Conservation (phyloP, 2,329 filamentous ascomycete genomes). For the Tolypocladium endophyticum region DNA sequence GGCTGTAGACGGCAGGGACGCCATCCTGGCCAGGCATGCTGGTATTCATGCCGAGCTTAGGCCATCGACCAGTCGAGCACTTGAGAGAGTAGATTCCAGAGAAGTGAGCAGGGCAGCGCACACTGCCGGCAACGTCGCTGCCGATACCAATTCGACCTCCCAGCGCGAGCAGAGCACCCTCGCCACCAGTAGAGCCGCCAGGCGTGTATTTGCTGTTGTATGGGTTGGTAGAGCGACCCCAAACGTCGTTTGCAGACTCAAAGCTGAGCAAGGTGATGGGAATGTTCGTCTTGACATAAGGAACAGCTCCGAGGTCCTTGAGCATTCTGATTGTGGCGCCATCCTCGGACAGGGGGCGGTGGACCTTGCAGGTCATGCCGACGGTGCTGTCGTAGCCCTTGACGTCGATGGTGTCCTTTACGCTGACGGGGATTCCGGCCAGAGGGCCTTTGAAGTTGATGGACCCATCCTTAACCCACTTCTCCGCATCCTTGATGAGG, state of each 20-base stretch:
- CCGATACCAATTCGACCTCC: conserved; percentile 83
- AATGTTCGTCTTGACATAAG: conserved; percentile 87
- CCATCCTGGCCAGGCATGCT: conserved; percentile 92
- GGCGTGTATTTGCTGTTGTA: conserved; percentile 78
- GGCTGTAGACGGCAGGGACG: conserved; percentile 78
- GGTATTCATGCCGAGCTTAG: conserved; percentile 71
- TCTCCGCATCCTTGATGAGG: conserved; percentile 66
- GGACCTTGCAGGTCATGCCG: conserved; percentile 64
- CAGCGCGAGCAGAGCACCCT: conserved; percentile 70
- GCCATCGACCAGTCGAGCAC: conserved; percentile 85
- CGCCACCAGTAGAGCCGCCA: conserved; percentile 81
- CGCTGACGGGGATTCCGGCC: conserved; percentile 74
- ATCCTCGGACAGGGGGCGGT: conserved; percentile 56
- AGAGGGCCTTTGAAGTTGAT: conserved; percentile 71
- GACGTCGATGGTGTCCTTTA: conserved; percentile 75
- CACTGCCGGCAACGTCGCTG: conserved; percentile 82
- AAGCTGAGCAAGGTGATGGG: conserved; percentile 82
- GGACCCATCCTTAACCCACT: conserved; percentile 49
- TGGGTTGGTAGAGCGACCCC: conserved; percentile 74
- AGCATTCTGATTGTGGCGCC: conserved; percentile 65
- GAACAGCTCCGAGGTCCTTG: conserved; percentile 80
- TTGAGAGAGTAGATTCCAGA: conserved; percentile 79
- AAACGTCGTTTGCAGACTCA: conserved; percentile 67
- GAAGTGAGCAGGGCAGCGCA: conserved; percentile 79
- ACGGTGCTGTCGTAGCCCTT: conserved; percentile 75